These are phyloP conservation scores for Botrytis byssoidea DNA, from an alignment of 2,329 filamentous ascomycete species.

Conservation along the genomic window DNA sequence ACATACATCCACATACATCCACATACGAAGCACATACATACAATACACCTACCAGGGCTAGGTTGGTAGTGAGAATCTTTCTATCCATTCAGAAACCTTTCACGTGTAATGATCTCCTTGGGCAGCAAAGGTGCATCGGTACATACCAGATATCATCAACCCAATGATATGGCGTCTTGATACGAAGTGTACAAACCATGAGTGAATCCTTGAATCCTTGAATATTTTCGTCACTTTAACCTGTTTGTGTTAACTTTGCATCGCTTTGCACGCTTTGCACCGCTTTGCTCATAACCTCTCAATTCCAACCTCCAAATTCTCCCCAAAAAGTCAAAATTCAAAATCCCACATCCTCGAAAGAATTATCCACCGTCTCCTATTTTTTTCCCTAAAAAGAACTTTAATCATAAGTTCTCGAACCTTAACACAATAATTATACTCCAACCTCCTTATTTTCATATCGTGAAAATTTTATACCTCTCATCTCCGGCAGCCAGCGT, in stretches of 20 bases:
- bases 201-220: slow-evolving; percentile 9
- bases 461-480: not conserved
- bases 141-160: not conserved
- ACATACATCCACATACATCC: not conserved
- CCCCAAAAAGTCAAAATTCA: not conserved
- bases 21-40: not conserved
- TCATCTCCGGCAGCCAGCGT: not conserved
- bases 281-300: not conserved
- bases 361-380: not conserved
- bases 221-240: slow-evolving; percentile 6
- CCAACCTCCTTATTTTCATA: slow-evolving; percentile 17
- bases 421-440: not conserved
- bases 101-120: not conserved
- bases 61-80: not conserved
- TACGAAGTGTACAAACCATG: not conserved
- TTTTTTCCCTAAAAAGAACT: not conserved
- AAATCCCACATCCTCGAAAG: not conserved
- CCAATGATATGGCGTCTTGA: not conserved
- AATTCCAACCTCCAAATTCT: not conserved
- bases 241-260: not conserved
- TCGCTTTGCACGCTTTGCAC: not conserved
- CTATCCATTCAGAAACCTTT: not conserved
- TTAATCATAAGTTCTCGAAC: slow-evolving; percentile 8
- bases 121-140: not conserved
- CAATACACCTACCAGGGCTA: not conserved